A percentile compares a stretch with the other conserved stretches of the same genome.
phyloP scores from a whole-genome alignment of 2,329 filamentous ascomycete species.

The Trichoderma sp. region DNA sequence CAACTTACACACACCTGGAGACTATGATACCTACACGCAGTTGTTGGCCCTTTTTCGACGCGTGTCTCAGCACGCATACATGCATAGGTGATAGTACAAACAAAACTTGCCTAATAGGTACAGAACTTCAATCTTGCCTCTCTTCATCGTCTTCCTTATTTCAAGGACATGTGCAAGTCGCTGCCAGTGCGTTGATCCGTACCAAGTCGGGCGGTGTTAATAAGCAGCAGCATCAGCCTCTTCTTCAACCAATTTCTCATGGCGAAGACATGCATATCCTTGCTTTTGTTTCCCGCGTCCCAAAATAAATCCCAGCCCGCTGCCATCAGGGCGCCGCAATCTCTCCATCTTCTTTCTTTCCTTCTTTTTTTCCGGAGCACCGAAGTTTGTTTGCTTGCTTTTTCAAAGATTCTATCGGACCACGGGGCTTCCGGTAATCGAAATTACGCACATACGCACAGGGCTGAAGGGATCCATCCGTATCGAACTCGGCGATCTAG shows the following conservation, averaged over 20 bases:
- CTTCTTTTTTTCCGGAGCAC: not conserved
- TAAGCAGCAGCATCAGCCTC: slow-evolving; percentile 16
- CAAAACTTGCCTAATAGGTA: no score
- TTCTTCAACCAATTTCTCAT: not conserved
- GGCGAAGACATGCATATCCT: not conserved
- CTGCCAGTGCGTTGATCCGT: no score
- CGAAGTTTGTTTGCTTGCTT: not conserved
- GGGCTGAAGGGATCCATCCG: not conserved
- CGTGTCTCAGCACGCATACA: no score
- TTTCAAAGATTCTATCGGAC: not conserved
- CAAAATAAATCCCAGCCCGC: slow-evolving; percentile 21
- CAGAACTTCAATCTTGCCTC: no score
- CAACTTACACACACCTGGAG: no score
- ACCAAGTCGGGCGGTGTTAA: no score
- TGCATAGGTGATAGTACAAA: no score
- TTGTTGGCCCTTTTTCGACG: no score
- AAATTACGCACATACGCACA: slow-evolving; percentile 8
- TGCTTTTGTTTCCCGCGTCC: not conserved
- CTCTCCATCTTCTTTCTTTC: not conserved
- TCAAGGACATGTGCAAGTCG: no score
- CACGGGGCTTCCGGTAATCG: slow-evolving; percentile 14
- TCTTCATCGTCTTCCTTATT: no score
- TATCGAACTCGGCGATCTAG: not conserved
- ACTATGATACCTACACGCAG: no score
- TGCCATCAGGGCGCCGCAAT: slow-evolving; percentile 21